phyloP scores from a whole-genome alignment of 2,329 filamentous ascomycete genomes.

The Chaetomiaceae sp. region DNA sequence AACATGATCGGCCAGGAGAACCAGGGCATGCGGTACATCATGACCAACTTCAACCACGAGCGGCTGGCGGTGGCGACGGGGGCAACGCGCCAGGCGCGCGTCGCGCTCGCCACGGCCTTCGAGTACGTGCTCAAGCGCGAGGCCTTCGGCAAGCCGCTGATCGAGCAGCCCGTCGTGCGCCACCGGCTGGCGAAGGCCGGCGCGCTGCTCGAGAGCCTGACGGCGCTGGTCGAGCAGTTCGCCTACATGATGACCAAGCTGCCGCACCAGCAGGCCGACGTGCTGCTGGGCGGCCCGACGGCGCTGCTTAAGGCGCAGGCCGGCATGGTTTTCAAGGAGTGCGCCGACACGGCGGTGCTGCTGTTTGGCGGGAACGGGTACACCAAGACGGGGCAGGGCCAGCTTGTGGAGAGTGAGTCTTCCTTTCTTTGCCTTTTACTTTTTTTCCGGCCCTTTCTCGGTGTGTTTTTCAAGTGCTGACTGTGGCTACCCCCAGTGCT shows the following conservation, averaged over 20 bases:
- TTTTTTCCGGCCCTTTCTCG: neutral
- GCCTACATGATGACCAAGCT: conserved; percentile 65
- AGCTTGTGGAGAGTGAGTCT: conserved; percentile 64
- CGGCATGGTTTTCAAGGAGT: conserved; percentile 67
- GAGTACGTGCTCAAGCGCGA: conserved; percentile 37
- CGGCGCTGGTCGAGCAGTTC: conserved; percentile 68
- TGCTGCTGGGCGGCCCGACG: conserved; percentile 65
- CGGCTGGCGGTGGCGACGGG: conserved; percentile 62
- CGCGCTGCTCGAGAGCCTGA: conserved; percentile 62
- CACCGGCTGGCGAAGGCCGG: conserved; percentile 68
- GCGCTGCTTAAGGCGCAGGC: conserved; percentile 68
- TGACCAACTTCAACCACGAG: conserved; percentile 80
- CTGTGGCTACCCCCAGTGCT: conserved; percentile 44
- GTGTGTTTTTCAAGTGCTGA: neutral
- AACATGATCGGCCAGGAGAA: conserved; percentile 68
- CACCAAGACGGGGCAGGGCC: conserved; percentile 64
- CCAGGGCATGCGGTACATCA: conserved; percentile 67
- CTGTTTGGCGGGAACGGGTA: conserved; percentile 72
- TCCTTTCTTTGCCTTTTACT: neutral
- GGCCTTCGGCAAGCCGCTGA: conserved; percentile 46
- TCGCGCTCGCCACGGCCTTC: conserved; percentile 35
- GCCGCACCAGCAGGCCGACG: conserved; percentile 53
- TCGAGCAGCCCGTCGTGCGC: conserved; percentile 70
- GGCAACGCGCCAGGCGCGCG: conserved; percentile 53
- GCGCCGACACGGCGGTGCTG: conserved; percentile 62